Percentiles rank a stretch among this genome's conserved stretches.
Conservation (phyloP, 345 rosid species). For the Populus simonii region DNA sequence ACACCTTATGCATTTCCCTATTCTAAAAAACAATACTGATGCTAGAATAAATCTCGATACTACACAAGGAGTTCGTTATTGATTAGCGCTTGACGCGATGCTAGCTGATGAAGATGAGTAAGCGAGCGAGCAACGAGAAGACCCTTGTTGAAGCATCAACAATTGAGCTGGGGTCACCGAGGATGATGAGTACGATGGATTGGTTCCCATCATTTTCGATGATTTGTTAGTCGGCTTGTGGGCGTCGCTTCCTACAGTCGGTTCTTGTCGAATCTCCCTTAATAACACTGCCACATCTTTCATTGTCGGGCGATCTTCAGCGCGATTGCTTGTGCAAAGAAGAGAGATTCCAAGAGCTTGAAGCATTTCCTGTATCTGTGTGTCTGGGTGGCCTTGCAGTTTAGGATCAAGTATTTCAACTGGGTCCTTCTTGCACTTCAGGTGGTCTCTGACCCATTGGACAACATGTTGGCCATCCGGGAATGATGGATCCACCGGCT, state of each 20-base stretch:
- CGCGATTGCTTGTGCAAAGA: conserved; percentile 65
- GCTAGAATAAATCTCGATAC: background rate
- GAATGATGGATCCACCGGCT: conserved; percentile 70
- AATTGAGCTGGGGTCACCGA: conserved; percentile 50
- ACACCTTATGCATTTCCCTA: background rate
- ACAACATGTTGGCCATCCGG: conserved; percentile 66
- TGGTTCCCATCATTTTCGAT: conserved; percentile 19
- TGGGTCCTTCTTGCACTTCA: conserved; percentile 65
- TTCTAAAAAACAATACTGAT: background rate
- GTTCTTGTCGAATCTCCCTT: conserved; percentile 60
- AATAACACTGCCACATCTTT: conserved; percentile 80
- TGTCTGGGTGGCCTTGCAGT: conserved; percentile 62
- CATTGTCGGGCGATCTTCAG: conserved; percentile 85
- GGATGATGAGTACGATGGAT: conserved; percentile 31
- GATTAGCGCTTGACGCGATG: conserved; percentile 14
- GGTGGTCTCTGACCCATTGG: conserved; percentile 75
- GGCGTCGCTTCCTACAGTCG: conserved; percentile 23
- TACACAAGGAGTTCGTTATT: conserved; percentile 7
- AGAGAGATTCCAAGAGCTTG: conserved; percentile 80
- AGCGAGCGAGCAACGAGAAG: conserved; percentile 42
- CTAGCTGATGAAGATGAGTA: conserved; percentile 45
- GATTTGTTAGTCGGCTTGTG: conserved; percentile 37
- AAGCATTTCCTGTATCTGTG: conserved; percentile 76
- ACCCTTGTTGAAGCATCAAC: conserved; percentile 34
- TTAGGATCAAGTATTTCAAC: conserved; percentile 61